Conservation (phyloP, 2,329 filamentous ascomycete species). For the Fusarium beomiforme region DNA sequence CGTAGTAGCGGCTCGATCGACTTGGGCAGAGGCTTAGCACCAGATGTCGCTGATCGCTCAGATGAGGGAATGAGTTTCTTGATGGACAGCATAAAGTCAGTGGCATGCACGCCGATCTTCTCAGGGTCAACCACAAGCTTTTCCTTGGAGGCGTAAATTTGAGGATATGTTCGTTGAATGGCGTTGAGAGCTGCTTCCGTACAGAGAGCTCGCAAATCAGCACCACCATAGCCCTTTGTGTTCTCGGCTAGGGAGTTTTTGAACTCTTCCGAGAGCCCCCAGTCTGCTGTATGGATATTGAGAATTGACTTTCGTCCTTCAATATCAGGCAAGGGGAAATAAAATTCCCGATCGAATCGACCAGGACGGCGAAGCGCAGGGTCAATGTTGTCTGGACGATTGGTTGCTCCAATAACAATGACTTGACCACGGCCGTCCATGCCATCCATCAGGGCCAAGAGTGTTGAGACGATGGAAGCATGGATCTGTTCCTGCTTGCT, state of each 20-base stretch:
- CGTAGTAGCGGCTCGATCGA: slow-evolving; percentile 84
- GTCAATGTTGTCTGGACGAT: slow-evolving; percentile 95
- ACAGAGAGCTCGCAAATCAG: slow-evolving; percentile 91
- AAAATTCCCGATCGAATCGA: slow-evolving; percentile 96
- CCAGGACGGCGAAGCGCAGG: slow-evolving; percentile 93
- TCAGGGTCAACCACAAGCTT: slow-evolving; percentile 89
- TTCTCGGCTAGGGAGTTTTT: slow-evolving; percentile 85
- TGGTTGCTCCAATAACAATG: slow-evolving; percentile 98
- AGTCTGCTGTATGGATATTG: slow-evolving; percentile 94
- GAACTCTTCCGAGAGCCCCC: slow-evolving; percentile 83
- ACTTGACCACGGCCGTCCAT: slow-evolving; percentile 99
- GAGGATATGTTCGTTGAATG: slow-evolving; percentile 93
- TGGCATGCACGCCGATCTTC: slow-evolving; percentile 86
- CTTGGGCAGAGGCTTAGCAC: slow-evolving; percentile 81
- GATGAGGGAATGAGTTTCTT: slow-evolving; percentile 97
- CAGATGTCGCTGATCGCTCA: slow-evolving; percentile 86
- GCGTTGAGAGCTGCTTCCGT: slow-evolving; percentile 96
- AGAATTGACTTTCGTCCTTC: slow-evolving; percentile 86
- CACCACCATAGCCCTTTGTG: slow-evolving; percentile 97
- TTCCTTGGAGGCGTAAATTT: slow-evolving; percentile 91
- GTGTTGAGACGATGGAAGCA: slow-evolving; percentile 93
- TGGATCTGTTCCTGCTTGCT: slow-evolving; percentile 99
- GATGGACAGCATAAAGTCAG: slow-evolving; percentile 96
- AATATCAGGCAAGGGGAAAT: slow-evolving; percentile 90
- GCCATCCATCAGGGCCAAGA: slow-evolving; percentile 95